Evolutionary conservation across 768 basidiomycete genomes (phyloP).

Genomic region (Hygrocybe punicea): DNA sequence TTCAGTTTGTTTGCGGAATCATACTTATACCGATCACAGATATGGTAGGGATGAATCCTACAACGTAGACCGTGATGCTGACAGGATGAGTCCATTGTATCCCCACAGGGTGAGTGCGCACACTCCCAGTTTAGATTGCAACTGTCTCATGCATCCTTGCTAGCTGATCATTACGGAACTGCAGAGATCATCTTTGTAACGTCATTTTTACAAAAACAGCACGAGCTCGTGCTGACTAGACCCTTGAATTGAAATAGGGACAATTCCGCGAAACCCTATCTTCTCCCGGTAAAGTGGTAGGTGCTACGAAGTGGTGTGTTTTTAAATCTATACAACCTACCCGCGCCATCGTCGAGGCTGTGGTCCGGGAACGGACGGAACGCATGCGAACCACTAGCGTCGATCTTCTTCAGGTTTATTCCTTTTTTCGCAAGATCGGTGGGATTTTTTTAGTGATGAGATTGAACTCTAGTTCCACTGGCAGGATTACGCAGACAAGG

Average conservation of each 20-base stretch:
- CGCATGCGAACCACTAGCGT: constrained; percentile 59
- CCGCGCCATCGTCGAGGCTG: constrained; percentile 55
- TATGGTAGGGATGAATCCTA: constrained; percentile 32
- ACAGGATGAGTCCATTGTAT: background rate
- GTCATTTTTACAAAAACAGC: background rate
- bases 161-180: constrained; percentile 85
- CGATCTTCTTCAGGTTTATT: constrained; percentile 68
- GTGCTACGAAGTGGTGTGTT: constrained; percentile 86
- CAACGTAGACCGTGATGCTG: background rate
- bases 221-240: constrained; percentile 5
- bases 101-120: background rate
- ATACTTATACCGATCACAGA: constrained; percentile 24
- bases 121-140: background rate
- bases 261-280: constrained; percentile 55
- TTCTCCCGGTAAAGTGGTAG: constrained; percentile 46
- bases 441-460: background rate
- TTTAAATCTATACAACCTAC: constrained; percentile 55
- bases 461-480: constrained; percentile 63
- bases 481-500: constrained; percentile 59
- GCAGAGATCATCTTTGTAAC: constrained; percentile 76
- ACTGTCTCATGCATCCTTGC: background rate
- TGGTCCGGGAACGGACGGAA: constrained; percentile 64
- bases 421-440: background rate
- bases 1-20: background rate
- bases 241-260: constrained; percentile 46